These are phyloP conservation scores for Phyllosticta ampelicida DNA, from an alignment of 2,329 filamentous ascomycete genomes.

Conservation along the genomic window DNA sequence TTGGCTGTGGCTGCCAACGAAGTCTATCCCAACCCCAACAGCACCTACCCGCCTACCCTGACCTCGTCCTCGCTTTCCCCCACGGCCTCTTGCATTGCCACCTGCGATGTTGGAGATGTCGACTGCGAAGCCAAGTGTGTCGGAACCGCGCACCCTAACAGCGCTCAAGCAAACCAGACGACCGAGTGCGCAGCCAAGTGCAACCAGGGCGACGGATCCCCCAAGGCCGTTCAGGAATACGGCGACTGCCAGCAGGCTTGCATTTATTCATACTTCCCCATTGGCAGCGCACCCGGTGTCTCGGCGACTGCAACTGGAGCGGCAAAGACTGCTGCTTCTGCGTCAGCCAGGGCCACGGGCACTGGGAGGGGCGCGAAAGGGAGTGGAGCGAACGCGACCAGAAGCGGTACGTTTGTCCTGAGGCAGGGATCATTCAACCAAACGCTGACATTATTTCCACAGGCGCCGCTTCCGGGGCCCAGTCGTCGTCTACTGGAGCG, in stretches of 20 bases:
- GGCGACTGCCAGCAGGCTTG: constrained; percentile 39
- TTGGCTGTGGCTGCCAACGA: background rate
- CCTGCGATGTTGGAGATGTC: constrained; percentile 35
- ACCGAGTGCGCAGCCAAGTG: constrained; percentile 42
- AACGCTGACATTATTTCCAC: background rate
- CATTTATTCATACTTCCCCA: constrained; percentile 40
- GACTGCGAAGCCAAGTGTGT: constrained; percentile 44
- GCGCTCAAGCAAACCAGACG: constrained; percentile 39
- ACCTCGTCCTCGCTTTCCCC: constrained; percentile 21
- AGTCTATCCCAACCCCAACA: constrained; percentile 27
- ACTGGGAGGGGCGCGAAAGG: constrained; percentile 14
- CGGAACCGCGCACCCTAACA: constrained; percentile 41
- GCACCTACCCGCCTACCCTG: constrained; percentile 26
- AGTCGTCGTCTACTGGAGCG: background rate
- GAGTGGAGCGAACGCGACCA: constrained; percentile 3
- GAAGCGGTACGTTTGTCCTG: background rate
- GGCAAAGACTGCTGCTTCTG: constrained; percentile 17
- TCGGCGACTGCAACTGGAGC: constrained; percentile 7
- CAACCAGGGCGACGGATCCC: constrained; percentile 41
- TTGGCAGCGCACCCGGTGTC: constrained; percentile 21
- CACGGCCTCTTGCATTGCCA: constrained; percentile 22
- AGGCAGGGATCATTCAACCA: background rate
- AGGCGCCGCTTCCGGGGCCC: background rate
- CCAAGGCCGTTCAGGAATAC: constrained; percentile 35
- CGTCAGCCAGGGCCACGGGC: constrained; percentile 17